phyloP scores from a whole-genome alignment of 331 rosid genomes.

The Rosa hybrid region DNA sequence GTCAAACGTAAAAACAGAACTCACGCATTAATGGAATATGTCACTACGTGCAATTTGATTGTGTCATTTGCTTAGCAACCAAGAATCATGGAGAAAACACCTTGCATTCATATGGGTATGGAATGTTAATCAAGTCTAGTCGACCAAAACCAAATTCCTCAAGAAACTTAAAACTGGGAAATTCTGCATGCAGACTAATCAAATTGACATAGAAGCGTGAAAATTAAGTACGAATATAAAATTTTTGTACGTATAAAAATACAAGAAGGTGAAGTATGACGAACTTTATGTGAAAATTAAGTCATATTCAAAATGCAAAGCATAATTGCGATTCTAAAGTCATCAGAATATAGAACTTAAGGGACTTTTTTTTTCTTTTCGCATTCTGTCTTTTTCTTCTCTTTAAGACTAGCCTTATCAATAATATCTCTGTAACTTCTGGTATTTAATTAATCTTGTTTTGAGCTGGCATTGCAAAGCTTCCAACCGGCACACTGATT shows the following conservation, averaged over 20 bases:
- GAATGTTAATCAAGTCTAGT: neutral
- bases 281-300: neutral
- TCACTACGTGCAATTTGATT: conserved; percentile 18
- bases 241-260: neutral
- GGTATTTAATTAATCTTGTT: conserved; percentile 11
- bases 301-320: neutral
- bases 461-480: conserved; percentile 25
- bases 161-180: neutral
- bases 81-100: conserved; percentile 18
- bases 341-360: neutral
- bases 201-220: neutral
- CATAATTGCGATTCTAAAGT: conserved; percentile 7
- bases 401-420: neutral
- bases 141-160: neutral
- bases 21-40: neutral
- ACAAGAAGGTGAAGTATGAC: neutral
- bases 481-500: conserved; percentile 28
- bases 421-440: neutral
- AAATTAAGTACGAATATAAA: neutral
- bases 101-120: neutral
- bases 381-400: neutral
- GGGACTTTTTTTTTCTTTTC: neutral
- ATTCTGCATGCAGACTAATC: neutral
- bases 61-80: conserved; percentile 18
- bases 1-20: neutral